Evolutionary conservation across 1,139 yeast genomes (phyloP).

Genomic region (Suhomyces guaymorum): DNA sequence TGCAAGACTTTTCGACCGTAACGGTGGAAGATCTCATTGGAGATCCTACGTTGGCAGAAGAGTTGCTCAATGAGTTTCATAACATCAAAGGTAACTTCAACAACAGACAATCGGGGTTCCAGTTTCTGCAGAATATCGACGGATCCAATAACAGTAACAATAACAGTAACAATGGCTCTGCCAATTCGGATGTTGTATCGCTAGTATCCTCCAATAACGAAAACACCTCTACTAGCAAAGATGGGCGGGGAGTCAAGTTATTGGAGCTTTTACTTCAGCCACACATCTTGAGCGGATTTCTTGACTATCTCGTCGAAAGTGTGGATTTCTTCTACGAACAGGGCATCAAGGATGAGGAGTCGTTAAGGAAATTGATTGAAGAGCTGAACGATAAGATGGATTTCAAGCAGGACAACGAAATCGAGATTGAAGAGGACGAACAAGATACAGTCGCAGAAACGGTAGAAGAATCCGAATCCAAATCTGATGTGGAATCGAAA

Average conservation of each 20-base stretch:
- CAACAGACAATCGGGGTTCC: conserved; percentile 29
- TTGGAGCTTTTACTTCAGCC: conserved; percentile 49
- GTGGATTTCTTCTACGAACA: conserved; percentile 41
- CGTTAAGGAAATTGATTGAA: conserved; percentile 12
- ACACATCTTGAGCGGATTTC: conserved; percentile 43
- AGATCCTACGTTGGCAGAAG: conserved; percentile 41
- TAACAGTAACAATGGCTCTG: conserved; percentile 7
- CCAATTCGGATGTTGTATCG: conserved; percentile 34
- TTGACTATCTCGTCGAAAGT: conserved; percentile 32
- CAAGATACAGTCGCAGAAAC: conserved; percentile 7
- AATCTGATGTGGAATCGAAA: conserved; percentile 27
- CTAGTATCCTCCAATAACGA: conserved; percentile 41
- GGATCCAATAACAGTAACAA: conserved; percentile 1
- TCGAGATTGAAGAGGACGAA: conserved; percentile 15
- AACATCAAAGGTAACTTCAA: conserved; percentile 39
- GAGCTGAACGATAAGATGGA: conserved; percentile 6
- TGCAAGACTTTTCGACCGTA: conserved; percentile 36
- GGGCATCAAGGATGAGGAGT: conserved; percentile 27
- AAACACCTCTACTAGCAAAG: conserved; percentile 29
- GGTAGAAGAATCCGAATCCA: conserved; percentile 10
- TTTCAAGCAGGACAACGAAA: conserved; percentile 14
- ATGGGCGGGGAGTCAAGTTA: conserved; percentile 42
- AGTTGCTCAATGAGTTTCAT: conserved; percentile 43
- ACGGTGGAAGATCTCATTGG: conserved; percentile 37
- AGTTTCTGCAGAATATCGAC: conserved; percentile 29